Evolutionary conservation across 129 eudicot species (phyloP), one percentile per base, ranked within the genome.

Genomic region (Ambrosia trifida): DNA sequence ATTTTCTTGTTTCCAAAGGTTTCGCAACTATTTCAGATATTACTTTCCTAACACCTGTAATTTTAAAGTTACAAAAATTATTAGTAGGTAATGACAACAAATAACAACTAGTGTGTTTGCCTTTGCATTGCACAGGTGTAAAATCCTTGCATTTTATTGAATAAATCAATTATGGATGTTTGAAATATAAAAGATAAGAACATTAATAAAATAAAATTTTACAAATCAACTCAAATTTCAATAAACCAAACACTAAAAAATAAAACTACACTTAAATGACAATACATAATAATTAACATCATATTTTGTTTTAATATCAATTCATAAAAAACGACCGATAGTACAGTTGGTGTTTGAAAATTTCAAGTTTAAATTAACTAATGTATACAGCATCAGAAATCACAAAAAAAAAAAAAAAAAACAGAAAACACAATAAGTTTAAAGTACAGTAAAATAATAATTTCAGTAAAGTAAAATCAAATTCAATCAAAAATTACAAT

Each of bases 1-100:
- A 87, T 64, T 78, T 89, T 79, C 89, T 84, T 31, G 40, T 67
- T 78, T 82, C 81, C 38, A 69, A 80, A 53, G 96, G 93, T 66
- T 85, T 82, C 81, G 77, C 64, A 24, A 67, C 90, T 69, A 81
- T 85, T 84, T 94, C 98, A 32, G 65, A 45, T 77, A 87, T 74
- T 35, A 87, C 63, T 73, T 80, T 84, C 74, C 68, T 70, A 51
- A 94, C 75, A 74, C 92, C 98, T 93, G 87, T 40, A 19, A 58
- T 47, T 49, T 52, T 28, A 13, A 49, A 66, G 58, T 47, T 40
- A n/a, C n/a, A 16, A 38, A 18, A 61, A 38, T 61, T 17, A 78
- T 66, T 64, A 78, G 38, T 46, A 64, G 50, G 66, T 77, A 65
- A 52, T 53, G 17, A 28, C 41, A 7, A 72, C 33, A 3, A 56